Percentiles rank a stretch among this genome's conserved stretches.
phyloP scores from a whole-genome alignment of 345 rosid genomes.

The Streptanthus diversifolius region DNA sequence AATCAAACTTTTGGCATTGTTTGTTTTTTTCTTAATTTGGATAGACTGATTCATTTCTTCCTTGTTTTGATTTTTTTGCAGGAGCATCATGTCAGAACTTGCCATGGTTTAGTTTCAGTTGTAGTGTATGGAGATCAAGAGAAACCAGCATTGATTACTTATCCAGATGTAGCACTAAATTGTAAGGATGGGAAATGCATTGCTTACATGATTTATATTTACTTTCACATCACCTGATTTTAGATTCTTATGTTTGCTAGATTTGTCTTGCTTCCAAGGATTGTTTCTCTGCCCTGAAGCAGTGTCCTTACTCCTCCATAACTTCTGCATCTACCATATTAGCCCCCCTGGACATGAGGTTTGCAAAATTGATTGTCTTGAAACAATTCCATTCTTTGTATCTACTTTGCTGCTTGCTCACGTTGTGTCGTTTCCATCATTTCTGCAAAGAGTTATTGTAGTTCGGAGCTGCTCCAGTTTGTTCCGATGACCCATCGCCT shows the following conservation, averaged over 20 bases:
- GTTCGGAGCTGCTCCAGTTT: conserved; percentile 85
- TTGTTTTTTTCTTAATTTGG: background rate
- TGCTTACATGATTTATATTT: background rate
- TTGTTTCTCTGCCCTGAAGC: conserved; percentile 93
- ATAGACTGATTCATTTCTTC: conserved; percentile 1
- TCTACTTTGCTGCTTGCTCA: conserved; percentile 34
- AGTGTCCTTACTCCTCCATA: conserved; percentile 79
- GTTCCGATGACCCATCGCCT: conserved; percentile 48
- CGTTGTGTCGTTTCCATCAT: conserved; percentile 36
- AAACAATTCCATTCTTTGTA: background rate
- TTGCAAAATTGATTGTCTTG: conserved; percentile 39
- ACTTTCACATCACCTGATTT: background rate
- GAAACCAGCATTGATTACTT: conserved; percentile 82
- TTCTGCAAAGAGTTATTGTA: conserved; percentile 78
- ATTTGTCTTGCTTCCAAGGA: conserved; percentile 92
- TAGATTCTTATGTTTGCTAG: conserved; percentile 38
- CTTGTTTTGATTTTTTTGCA: conserved; percentile 25
- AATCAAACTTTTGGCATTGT: background rate
- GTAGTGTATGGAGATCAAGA: conserved; percentile 71
- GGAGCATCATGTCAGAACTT: conserved; percentile 78
- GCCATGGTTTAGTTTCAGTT: conserved; percentile 66
- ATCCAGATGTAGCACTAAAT: conserved; percentile 85
- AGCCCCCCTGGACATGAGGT: conserved; percentile 99
- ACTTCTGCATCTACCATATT: conserved; percentile 93
- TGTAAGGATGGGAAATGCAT: conserved; percentile 40